Percentiles rank a stretch among this genome's conserved stretches.
Evolutionary conservation across 441 rosid genomes (phyloP).

Genomic region (Viola pubescens): DNA sequence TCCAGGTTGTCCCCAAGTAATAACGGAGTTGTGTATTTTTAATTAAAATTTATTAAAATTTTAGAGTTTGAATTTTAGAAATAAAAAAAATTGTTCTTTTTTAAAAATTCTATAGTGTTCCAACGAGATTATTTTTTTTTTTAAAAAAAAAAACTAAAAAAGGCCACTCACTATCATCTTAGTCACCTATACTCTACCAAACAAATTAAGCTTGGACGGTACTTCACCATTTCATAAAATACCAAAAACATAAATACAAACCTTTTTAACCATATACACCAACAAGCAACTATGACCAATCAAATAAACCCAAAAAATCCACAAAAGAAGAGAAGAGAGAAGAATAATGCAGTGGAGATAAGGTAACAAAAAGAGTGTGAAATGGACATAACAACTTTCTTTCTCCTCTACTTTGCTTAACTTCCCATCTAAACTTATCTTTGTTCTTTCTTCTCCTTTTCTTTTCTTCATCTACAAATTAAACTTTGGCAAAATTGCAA

Average conservation of each 20-base stretch:
- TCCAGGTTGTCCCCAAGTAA: not conserved
- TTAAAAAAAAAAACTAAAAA: conserved; percentile 8
- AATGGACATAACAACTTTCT: conserved; percentile 31
- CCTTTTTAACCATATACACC: not conserved
- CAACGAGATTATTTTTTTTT: no score
- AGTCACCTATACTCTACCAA: conserved; percentile 30
- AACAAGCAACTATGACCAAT: conserved; percentile 1
- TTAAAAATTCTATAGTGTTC: no score
- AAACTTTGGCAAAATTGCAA: no score
- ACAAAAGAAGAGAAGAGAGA: conserved; percentile 4
- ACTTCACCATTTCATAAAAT: conserved; percentile 12
- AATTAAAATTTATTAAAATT: no score
- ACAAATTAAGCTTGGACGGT: conserved; percentile 21
- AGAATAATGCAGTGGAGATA: conserved; percentile 1
- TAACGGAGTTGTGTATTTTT: no score
- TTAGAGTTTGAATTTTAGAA: no score
- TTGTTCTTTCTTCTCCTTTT: not conserved
- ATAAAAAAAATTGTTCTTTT: no score
- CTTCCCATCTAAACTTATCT: conserved; percentile 23
- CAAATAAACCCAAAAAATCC: not conserved
- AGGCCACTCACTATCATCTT: not conserved
- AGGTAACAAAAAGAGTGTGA: conserved; percentile 15
- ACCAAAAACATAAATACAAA: not conserved
- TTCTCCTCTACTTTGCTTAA: conserved; percentile 28
- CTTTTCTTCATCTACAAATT: not conserved